Evolutionary conservation across 129 eudicot genomes (phyloP).

Genomic region (Artemisia argyi): DNA sequence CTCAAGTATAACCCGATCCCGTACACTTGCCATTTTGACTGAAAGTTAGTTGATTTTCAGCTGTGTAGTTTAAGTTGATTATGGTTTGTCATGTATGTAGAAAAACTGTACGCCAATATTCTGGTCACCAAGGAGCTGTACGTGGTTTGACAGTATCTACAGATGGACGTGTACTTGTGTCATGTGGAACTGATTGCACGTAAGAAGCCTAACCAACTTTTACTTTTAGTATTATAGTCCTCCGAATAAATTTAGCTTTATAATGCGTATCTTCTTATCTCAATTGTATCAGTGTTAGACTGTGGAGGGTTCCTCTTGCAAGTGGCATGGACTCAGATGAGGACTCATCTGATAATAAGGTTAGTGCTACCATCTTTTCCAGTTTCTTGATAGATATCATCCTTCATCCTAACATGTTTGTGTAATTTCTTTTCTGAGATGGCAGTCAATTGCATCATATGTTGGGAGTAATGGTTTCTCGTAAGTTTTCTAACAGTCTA

Average conservation of each 20-base stretch:
- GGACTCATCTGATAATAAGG: slow-evolving; percentile 48
- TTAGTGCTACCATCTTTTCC: slow-evolving; percentile 23
- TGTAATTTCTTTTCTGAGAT: slow-evolving; percentile 20
- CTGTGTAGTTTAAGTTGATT: not conserved
- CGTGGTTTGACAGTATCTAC: slow-evolving; percentile 83
- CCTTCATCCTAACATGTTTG: slow-evolving; percentile 12
- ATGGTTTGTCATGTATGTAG: slow-evolving; percentile 32
- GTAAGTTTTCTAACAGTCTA: slow-evolving; percentile 36
- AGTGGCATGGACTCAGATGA: slow-evolving; percentile 45
- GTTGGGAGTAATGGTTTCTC: slow-evolving; percentile 72
- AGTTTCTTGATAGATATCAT: slow-evolving; percentile 7
- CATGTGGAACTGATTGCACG: slow-evolving; percentile 98
- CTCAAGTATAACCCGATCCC: not conserved
- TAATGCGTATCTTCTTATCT: slow-evolving; percentile 3
- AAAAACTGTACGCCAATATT: slow-evolving; percentile 72
- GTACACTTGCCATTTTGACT: too few species aligned
- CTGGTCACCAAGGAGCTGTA: slow-evolving; percentile 92
- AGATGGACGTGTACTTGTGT: slow-evolving; percentile 85
- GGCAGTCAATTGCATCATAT: slow-evolving; percentile 75
- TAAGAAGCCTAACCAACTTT: slow-evolving; percentile 30
- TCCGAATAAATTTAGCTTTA: not conserved
- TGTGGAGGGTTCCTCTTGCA: slow-evolving; percentile 86
- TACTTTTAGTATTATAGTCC: not conserved
- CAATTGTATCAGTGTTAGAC: slow-evolving; percentile 78
- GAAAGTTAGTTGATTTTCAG: slow-evolving; percentile 5